phyloP scores from a whole-genome alignment of 345 rosid genomes.

The Carallia pectinifolia region DNA sequence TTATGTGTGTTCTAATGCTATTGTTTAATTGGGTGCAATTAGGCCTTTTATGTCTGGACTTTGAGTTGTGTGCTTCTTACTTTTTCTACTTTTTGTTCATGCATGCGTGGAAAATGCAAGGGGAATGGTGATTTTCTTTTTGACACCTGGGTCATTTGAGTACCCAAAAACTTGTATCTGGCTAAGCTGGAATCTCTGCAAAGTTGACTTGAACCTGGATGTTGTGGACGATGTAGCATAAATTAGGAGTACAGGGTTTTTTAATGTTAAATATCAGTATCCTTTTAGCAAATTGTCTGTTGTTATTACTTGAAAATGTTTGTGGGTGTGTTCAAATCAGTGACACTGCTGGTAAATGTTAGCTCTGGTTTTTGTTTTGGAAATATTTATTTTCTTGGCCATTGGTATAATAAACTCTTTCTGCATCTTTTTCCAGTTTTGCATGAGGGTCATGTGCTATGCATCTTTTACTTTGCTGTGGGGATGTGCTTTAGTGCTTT shows the following conservation, averaged over 20 bases:
- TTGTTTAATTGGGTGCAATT: no score
- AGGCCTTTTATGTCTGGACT: no score
- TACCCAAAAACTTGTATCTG: neutral
- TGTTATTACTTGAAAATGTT: neutral
- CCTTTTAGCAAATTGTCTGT: neutral
- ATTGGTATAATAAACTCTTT: neutral
- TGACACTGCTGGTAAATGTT: neutral
- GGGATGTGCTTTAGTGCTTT: neutral
- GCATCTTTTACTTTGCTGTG: slow-evolving; percentile 8
- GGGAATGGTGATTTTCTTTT: neutral
- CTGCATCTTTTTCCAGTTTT: no score
- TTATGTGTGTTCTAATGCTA: neutral
- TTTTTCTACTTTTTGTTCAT: neutral
- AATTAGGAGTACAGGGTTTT: neutral
- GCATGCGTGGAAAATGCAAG: neutral
- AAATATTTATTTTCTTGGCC: neutral
- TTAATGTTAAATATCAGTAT: neutral
- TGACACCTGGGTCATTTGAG: neutral
- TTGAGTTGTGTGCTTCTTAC: neutral
- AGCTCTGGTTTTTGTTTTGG: no score
- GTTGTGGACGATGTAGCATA: neutral
- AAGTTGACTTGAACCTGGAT: neutral
- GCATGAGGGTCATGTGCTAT: neutral
- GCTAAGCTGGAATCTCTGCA: neutral
- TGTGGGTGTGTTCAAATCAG: neutral